Percentiles rank a stretch among this genome's conserved stretches.
These are phyloP conservation scores for Amylostereum chailletii DNA, from an alignment of 1,284 basidiomycete genomes.

Conservation along the genomic window DNA sequence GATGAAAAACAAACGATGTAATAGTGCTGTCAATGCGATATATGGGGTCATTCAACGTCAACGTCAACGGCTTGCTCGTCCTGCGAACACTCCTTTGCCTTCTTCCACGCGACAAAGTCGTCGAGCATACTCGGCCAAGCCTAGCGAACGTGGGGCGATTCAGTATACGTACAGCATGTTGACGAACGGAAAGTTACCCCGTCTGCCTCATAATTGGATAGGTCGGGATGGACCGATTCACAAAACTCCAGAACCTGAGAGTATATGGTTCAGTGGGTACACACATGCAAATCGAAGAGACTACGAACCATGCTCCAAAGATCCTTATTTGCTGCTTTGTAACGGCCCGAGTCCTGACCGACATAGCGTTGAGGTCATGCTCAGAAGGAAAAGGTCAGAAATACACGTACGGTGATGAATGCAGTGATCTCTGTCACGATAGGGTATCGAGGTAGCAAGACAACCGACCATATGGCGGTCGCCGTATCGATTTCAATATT, in stretches of 20 bases:
- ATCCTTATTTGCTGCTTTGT: conserved; percentile 74
- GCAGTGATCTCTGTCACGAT: conserved; percentile 51
- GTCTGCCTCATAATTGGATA: conserved; percentile 62
- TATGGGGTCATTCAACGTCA: not conserved
- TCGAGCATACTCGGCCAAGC: conserved; percentile 75
- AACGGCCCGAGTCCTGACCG: conserved; percentile 48
- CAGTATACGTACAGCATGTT: not conserved
- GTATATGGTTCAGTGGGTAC: not conserved
- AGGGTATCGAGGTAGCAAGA: conserved; percentile 54
- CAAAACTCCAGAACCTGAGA: conserved; percentile 66
- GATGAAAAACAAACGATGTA: no score
- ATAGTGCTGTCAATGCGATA: no score
- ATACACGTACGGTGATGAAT: conserved; percentile 51
- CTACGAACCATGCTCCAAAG: conserved; percentile 72
- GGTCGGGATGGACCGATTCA: conserved; percentile 44
- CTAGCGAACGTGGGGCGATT: conserved; percentile 22
- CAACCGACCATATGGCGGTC: conserved; percentile 63
- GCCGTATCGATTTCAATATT: conserved; percentile 80
- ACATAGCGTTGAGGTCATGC: not conserved
- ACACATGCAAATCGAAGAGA: not conserved
- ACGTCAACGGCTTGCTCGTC: not conserved
- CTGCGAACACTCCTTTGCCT: conserved; percentile 9
- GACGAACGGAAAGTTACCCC: conserved; percentile 34
- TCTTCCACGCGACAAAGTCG: conserved; percentile 66
- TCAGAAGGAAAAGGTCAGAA: not conserved